Evolutionary conservation across 108 stramenopile genomes (phyloP).

Genomic region (Nitzschia putrida): DNA sequence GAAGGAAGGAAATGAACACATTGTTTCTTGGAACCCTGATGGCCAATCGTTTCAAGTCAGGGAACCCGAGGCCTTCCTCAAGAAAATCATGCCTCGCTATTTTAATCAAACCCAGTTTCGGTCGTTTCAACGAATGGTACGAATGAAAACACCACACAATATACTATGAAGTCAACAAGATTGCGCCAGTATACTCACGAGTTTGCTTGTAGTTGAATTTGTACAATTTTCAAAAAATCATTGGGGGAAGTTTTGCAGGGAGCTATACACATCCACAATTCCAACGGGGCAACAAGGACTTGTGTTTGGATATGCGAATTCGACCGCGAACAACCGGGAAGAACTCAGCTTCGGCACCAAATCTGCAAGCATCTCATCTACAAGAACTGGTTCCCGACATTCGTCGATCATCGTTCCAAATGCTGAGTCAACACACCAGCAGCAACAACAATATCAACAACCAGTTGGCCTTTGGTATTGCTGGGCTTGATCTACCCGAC

Average conservation of each 20-base stretch:
- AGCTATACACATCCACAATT: neutral
- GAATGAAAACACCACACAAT: neutral
- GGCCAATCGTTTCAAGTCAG: conserved; percentile 63
- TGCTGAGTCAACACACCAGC: too few relatives aligned
- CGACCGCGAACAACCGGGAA: neutral
- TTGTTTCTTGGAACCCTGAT: conserved; percentile 66
- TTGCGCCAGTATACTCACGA: too few relatives aligned
- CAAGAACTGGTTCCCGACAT: neutral
- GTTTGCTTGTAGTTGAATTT: conserved; percentile 1
- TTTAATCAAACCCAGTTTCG: conserved; percentile 54
- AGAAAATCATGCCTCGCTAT: conserved; percentile 52
- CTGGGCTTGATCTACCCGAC: too few relatives aligned
- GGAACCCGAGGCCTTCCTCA: conserved; percentile 52
- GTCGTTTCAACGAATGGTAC: conserved; percentile 63
- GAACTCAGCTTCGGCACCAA: too few relatives aligned
- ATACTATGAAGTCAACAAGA: too few relatives aligned
- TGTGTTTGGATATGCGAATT: conserved; percentile 1
- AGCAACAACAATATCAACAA: too few relatives aligned
- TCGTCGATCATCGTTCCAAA: too few relatives aligned
- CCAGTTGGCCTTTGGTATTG: too few relatives aligned
- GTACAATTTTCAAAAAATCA: conserved; percentile 10
- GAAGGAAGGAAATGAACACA: conserved; percentile 44
- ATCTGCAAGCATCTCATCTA: neutral
- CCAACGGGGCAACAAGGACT: neutral
- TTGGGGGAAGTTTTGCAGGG: neutral